Base-by-base conservation (phyloP, 352 stramenopile genomes). In the Bremia lactucae region DNA sequence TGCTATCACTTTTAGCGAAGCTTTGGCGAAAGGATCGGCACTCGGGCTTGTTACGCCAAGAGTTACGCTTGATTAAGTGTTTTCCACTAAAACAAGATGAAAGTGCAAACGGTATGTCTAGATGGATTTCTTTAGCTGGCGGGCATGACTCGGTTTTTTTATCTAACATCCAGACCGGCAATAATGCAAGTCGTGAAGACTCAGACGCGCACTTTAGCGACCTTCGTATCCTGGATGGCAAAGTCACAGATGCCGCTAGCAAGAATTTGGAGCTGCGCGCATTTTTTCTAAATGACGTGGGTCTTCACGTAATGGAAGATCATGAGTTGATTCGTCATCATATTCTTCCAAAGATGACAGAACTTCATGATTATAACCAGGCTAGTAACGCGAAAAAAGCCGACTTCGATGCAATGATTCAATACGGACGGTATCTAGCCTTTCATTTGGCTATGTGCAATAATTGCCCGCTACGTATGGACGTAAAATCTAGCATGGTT, bases 251-350 rank as follows among this genome's bases (percentile, higher is more conserved):
- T 1, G 35, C 33, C 11, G 26, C 76, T 6, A 55, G 46, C 20
- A 43, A 53, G 21, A 57, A 40, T 25, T 47, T 52, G 6, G 58
- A 64, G 19, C 31, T 62, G n/a, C 62, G 62, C 9, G 36, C 49
- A 5, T 90, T 90, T 15, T 14, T 87, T 47, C 42, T 70, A 20
- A 59, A 65, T 2, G 52, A 82, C 6, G 53, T 79, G 11, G 68
- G 77, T 2, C 36, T 90, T 23, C 77, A 79, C 43, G 62, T 72
- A 15, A 63, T 87, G 36, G 55, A 74, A 38, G 72, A 83, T 42
- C 75, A 86, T 22, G 69, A 90, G n/a, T 41, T 90, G 16, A 80
- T 87, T 20, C 46, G 43, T 0, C 75, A 80, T 33, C 62, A 87
- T 33, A 59, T 90, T 3, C 22, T 87, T 0, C 72, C 74, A 0